Evolutionary conservation across 345 rosid species (phyloP), one percentile per base, ranked within the genome.

Genomic region (Noccaea caerulescens): DNA sequence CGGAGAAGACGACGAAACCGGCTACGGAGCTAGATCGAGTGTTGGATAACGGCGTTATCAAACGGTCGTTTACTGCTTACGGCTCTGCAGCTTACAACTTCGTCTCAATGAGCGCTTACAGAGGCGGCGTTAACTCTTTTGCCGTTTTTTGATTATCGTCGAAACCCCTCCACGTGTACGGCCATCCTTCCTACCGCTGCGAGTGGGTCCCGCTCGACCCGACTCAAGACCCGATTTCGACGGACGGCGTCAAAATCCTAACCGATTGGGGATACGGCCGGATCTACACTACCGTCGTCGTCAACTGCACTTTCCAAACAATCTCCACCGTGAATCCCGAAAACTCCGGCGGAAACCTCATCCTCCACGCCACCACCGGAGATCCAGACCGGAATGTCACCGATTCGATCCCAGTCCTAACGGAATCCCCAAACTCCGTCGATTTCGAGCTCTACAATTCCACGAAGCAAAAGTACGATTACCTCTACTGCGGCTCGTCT

Each of bases 191-290:
- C 0, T 93, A 93, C 62, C 72, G 73, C 16, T 93, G 98, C 80
- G 84, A 84, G 68, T 93, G 96, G 93, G 77, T 88, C 63, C 84
- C 87, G 0, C 46, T 30, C 3, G 57, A 71, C 80, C 73, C 30
- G 53, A 33, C 45, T 1, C 76, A 27, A 45, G 66, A 53, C 34
- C 67, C 77, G 72, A 39, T 77, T 39, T 39, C 77, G 39, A 46
- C 84, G 20, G 16, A 11, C 37, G 84, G 80, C 4, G 75, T 62
- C 68, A 89, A 85, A 77, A 82, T 87, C 75, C 82, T 93, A 25
- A 95, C 98, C 5, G 98, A 93, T 43, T 93, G 98, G 98, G 97
- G 97, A 0, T 90, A 88, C 57, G 98, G 98, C 44, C 89, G 91
- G 10, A 87, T 91, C 60, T 93, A 91, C 88, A 89, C 97, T 0